Evolutionary conservation across 176 grass and related monocot genomes (phyloP).

Genomic region (Eragrostis nindensis): DNA sequence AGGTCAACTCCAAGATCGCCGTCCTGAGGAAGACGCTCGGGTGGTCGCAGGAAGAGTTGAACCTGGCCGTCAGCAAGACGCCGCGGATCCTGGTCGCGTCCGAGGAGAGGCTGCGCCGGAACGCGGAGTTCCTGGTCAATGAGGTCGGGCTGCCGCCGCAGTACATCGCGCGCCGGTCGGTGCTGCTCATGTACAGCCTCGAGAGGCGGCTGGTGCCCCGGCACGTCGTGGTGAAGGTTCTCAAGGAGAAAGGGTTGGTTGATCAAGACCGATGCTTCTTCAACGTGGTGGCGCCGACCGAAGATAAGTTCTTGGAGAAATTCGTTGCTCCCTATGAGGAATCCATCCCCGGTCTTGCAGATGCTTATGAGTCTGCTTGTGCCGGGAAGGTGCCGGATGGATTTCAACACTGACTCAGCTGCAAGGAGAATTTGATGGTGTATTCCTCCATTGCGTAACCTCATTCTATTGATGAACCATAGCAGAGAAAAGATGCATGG

Average conservation of each 20-base stretch:
- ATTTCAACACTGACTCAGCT: slow-evolving; percentile 4
- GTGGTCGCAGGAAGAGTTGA: slow-evolving; percentile 67
- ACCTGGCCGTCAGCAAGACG: slow-evolving; percentile 64
- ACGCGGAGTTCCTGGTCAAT: slow-evolving; percentile 61
- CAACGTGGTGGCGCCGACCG: slow-evolving; percentile 43
- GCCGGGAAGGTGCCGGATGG: neutral
- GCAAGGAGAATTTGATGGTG: slow-evolving; percentile 8
- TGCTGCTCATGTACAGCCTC: slow-evolving; percentile 73
- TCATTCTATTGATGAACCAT: slow-evolving; percentile 37
- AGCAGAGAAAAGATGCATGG: slow-evolving; percentile 30
- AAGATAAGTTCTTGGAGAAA: slow-evolving; percentile 73
- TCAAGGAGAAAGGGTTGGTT: slow-evolving; percentile 51
- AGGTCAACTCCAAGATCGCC: slow-evolving; percentile 57
- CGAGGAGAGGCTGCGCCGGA: slow-evolving; percentile 48
- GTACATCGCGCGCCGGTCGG: slow-evolving; percentile 47
- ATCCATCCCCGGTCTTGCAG: slow-evolving; percentile 54
- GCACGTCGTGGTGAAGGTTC: slow-evolving; percentile 59
- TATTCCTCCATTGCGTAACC: slow-evolving; percentile 21
- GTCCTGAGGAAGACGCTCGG: slow-evolving; percentile 56
- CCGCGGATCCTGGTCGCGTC: slow-evolving; percentile 56
- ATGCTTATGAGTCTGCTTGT: slow-evolving; percentile 54
- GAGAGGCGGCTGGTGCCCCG: slow-evolving; percentile 70
- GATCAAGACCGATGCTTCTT: slow-evolving; percentile 61
- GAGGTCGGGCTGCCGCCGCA: slow-evolving; percentile 57
- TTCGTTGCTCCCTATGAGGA: slow-evolving; percentile 59